Conservation (phyloP, 2,329 filamentous ascomycete species). For the Blastomyces gilchristii region DNA sequence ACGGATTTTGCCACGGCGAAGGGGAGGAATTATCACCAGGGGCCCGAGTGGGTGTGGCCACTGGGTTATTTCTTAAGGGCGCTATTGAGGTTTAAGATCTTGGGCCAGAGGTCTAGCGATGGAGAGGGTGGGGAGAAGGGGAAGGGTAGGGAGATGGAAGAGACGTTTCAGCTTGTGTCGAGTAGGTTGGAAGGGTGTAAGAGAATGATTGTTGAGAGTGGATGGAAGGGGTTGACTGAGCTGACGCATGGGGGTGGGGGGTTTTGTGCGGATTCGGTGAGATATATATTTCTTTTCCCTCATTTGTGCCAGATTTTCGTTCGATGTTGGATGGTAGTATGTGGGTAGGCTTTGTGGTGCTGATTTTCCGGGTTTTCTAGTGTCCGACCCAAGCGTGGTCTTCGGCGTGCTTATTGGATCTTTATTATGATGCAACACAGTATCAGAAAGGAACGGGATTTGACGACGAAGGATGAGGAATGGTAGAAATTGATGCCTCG, state of each 20-base stretch:
- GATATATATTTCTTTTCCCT: conserved; percentile 27
- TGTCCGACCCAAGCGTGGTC: conserved; percentile 96
- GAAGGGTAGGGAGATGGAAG: conserved; percentile 44
- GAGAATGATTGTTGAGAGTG: conserved; percentile 64
- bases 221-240: conserved; percentile 87
- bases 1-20: conserved; percentile 85
- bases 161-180: conserved; percentile 92
- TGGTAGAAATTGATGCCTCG: not conserved
- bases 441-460: conserved; percentile 14
- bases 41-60: conserved; percentile 97
- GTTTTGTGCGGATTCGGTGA: conserved; percentile 76
- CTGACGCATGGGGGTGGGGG: conserved; percentile 83
- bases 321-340: conserved; percentile 7
- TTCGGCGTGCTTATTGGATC: conserved; percentile 81
- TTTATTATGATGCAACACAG: conserved; percentile 79
- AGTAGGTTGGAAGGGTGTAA: conserved; percentile 73
- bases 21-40: conserved; percentile 95
- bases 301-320: not conserved
- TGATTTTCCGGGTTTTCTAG: conserved; percentile 34
- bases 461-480: not conserved
- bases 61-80: conserved; percentile 92
- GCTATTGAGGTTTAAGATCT: conserved; percentile 78
- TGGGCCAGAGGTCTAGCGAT: conserved; percentile 51
- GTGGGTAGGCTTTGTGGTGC: not conserved
- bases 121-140: conserved; percentile 24